Base-by-base conservation (phyloP, 768 basidiomycete species). In the Sporobolomyces pararoseus region DNA sequence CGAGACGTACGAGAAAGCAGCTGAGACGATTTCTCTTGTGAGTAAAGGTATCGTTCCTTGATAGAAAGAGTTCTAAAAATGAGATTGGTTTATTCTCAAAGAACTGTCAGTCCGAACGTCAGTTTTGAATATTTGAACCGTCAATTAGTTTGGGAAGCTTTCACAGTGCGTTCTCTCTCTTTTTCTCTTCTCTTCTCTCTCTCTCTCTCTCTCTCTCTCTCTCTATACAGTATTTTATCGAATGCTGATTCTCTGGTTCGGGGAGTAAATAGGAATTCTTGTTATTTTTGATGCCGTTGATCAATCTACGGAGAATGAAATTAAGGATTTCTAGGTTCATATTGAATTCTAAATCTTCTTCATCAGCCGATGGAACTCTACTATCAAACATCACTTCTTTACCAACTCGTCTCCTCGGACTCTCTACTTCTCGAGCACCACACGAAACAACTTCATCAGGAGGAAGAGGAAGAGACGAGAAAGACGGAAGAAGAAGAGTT, bases 81-180 rank as follows among this genome's bases (percentile, higher is more conserved):
- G 82, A 82, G 83, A 35, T 85, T 97, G 4, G 84, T 87, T 0
- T 88, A 94, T 5, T 83, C 89, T 0, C 85, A 86, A 37, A 81
- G 83, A 49, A 84, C 88, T 39, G 83, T 87, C 42, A 86, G 85
- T 70, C 86, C 89, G 23, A 88, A 94, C 75, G 89, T 98, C 59
- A 95, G 90, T 77, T 99, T 96, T 80, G 96, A 98, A 77, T 98
- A 93, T 77, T 95, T 98, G 91, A 97, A 98, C 76, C 89, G 96
- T 74, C 95, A 98, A 79, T 90, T 99, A 85, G 96, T 99, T 63
- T 99, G 96, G 96, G 91, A 94, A 78, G 90, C 92, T 0, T 95
- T 98, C 79, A 98, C 96, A 10, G 95, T 95, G 77, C 63, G 90
- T 0, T 42, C 46, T n/a, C 25, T 44, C 19, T 4, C 63, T 3